A percentile compares a stretch with the other conserved stretches of the same genome.
Evolutionary conservation across 1,284 basidiomycete species (phyloP).

Genomic region (Melampsora medusae): DNA sequence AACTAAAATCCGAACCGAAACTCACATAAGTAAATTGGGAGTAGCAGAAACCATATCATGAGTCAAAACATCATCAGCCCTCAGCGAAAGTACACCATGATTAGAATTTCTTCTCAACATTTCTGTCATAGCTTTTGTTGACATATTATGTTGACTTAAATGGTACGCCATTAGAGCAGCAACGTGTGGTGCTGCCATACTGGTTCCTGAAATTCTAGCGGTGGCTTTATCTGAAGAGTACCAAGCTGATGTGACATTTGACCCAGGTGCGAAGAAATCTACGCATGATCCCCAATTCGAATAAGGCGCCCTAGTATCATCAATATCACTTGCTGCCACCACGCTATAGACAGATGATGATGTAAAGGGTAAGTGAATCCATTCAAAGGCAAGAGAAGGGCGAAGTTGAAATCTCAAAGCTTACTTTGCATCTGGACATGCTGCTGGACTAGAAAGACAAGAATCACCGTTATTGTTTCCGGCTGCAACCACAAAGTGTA

Average conservation of each 20-base stretch:
- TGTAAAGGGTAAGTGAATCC: neutral
- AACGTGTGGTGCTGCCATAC: conserved; percentile 56
- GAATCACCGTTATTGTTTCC: conserved; percentile 46
- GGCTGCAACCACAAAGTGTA: conserved; percentile 46
- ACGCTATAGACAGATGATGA: conserved; percentile 36
- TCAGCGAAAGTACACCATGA: no score
- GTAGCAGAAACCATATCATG: no score
- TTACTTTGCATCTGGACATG: conserved; percentile 28
- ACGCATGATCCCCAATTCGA: conserved; percentile 50
- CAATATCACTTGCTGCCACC: conserved; percentile 45
- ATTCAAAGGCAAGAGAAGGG: neutral
- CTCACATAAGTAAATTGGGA: no score
- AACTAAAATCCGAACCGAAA: no score
- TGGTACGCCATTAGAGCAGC: conserved; percentile 54
- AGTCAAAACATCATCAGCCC: no score
- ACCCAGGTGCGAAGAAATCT: conserved; percentile 54
- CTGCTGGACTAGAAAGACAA: conserved; percentile 46
- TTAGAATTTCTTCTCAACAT: conserved; percentile 26
- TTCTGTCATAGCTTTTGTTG: conserved; percentile 27
- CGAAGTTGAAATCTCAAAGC: neutral
- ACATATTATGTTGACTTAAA: conserved; percentile 23
- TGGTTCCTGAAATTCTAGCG: conserved; percentile 55
- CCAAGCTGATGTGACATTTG: conserved; percentile 55
- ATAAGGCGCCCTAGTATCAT: conserved; percentile 45
- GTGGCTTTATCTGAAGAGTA: conserved; percentile 52